These are phyloP conservation scores for Pseudopyrenochaeta lycopersici DNA, from an alignment of 2,329 filamentous ascomycete genomes.

Conservation along the genomic window DNA sequence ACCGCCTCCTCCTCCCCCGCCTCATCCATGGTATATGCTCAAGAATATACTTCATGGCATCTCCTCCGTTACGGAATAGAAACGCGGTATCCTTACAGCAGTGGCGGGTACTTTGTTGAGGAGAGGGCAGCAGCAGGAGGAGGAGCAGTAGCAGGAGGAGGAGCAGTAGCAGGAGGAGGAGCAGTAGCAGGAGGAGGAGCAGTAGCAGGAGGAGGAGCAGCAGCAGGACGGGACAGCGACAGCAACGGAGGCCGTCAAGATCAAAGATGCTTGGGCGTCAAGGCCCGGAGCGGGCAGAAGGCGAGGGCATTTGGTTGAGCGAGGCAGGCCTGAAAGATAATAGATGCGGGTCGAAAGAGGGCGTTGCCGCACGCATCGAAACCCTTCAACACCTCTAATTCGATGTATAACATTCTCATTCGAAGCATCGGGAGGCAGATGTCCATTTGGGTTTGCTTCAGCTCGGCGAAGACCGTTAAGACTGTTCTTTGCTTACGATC, in stretches of 20 bases:
- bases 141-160: too few relatives aligned
- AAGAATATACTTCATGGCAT: background rate
- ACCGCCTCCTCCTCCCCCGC: too few relatives aligned
- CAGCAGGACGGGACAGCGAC: slow-evolving; percentile 1
- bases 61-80: background rate
- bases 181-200: too few relatives aligned
- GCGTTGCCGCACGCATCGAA: background rate
- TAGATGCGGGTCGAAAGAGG: background rate
- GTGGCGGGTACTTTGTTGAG: background rate
- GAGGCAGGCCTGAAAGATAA: slow-evolving; percentile 1
- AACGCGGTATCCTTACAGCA: slow-evolving; percentile 1
- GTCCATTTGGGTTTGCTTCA: too few relatives aligned
- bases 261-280: slow-evolving; percentile 1
- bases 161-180: too few relatives aligned
- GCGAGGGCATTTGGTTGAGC: slow-evolving; percentile 1
- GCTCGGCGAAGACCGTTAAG: too few relatives aligned
- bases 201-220: background rate
- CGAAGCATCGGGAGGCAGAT: too few relatives aligned
- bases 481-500: too few relatives aligned
- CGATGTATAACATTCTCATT: background rate
- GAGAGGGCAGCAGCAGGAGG: background rate
- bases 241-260: slow-evolving; percentile 1
- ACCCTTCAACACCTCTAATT: slow-evolving; percentile 1
- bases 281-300: slow-evolving; percentile 1
- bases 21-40: too few relatives aligned